phyloP scores from a whole-genome alignment of 1,284 basidiomycete species.

The Pisolithus thermaeus region DNA sequence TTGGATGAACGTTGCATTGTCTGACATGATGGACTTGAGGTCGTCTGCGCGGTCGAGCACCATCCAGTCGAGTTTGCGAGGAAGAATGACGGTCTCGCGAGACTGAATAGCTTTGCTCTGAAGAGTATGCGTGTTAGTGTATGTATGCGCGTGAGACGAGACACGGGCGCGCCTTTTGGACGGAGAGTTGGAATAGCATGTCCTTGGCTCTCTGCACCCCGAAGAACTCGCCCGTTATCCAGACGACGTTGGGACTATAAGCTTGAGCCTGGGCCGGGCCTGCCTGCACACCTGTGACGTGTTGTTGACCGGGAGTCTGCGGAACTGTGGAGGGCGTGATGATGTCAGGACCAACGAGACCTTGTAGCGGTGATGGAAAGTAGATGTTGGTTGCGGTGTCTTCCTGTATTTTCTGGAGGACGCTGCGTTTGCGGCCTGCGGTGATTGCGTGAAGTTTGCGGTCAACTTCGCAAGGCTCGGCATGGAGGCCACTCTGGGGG shows the following conservation, averaged over 20 bases:
- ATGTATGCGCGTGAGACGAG: slow-evolving; percentile 8
- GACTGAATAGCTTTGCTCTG: slow-evolving; percentile 91
- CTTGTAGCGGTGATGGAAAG: slow-evolving; percentile 86
- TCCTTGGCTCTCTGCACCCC: slow-evolving; percentile 92
- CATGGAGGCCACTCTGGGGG: slow-evolving; percentile 77
- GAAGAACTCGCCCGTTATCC: slow-evolving; percentile 98
- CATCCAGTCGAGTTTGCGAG: slow-evolving; percentile 98
- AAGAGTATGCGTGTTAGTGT: background rate
- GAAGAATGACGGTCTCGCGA: slow-evolving; percentile 88
- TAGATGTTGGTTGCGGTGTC: slow-evolving; percentile 98
- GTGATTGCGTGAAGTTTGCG: slow-evolving; percentile 92
- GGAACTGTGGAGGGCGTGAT: slow-evolving; percentile 26
- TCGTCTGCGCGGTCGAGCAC: slow-evolving; percentile 90
- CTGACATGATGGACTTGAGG: slow-evolving; percentile 87
- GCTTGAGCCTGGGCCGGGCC: slow-evolving; percentile 23
- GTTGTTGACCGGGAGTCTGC: slow-evolving; percentile 12
- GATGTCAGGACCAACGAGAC: slow-evolving; percentile 69
- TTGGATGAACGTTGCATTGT: slow-evolving; percentile 94
- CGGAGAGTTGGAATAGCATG: slow-evolving; percentile 87
- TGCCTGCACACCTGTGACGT: slow-evolving; percentile 1
- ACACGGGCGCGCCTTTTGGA: slow-evolving; percentile 65
- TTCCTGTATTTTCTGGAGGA: slow-evolving; percentile 92
- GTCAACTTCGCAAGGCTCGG: slow-evolving; percentile 92
- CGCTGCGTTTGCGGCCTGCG: slow-evolving; percentile 83
- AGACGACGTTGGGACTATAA: slow-evolving; percentile 73